These are phyloP conservation scores for Hericium erinaceus DNA, from an alignment of 768 basidiomycete species.

Conservation along the genomic window DNA sequence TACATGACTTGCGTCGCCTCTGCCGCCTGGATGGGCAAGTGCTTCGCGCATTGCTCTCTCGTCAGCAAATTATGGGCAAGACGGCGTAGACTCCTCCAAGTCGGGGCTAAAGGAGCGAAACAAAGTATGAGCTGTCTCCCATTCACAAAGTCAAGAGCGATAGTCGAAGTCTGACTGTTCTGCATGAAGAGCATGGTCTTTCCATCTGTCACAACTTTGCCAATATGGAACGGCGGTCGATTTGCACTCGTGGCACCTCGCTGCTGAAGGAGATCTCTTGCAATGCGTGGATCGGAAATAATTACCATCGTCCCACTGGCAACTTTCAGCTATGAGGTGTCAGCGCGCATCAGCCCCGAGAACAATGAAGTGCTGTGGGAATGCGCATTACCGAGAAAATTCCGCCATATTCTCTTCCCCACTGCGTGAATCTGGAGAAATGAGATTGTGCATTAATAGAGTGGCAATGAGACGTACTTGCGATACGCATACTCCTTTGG, in stretches of 20 bases:
- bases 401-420: background rate
- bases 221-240: background rate
- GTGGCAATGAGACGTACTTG: background rate
- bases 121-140: background rate
- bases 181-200: background rate
- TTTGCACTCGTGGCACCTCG: background rate
- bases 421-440: background rate
- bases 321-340: background rate
- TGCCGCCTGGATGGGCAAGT: constrained; percentile 10
- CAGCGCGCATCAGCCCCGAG: background rate
- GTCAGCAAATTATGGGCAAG: background rate
- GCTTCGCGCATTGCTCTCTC: background rate
- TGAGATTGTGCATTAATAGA: background rate
- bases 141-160: background rate
- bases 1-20: constrained; percentile 22
- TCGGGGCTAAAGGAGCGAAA: background rate
- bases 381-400: background rate
- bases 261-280: background rate
- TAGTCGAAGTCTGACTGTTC: background rate
- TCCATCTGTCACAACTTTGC: background rate
- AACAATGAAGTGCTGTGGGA: background rate
- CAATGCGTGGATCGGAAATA: background rate
- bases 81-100: background rate
- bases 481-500: background rate
- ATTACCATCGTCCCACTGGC: background rate